These are phyloP conservation scores for Alternaria sp. DNA, from an alignment of 2,329 filamentous ascomycete genomes.

Conservation along the genomic window DNA sequence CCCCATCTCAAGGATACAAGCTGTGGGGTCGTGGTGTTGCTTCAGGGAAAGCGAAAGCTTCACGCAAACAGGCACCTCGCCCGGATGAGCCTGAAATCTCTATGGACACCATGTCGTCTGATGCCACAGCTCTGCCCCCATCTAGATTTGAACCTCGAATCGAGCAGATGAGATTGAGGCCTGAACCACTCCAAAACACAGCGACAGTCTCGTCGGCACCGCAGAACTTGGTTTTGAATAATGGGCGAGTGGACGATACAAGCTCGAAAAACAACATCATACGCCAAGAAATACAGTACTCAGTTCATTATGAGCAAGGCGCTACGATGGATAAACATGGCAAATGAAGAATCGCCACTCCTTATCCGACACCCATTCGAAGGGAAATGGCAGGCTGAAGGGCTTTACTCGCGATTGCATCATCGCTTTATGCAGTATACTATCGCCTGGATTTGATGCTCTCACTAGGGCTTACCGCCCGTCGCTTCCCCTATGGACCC, in stretches of 20 bases:
- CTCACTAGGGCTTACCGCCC: background rate
- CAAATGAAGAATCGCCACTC: background rate
- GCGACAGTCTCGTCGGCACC: background rate
- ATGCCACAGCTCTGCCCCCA: background rate
- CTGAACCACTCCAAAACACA: background rate
- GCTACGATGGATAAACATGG: background rate
- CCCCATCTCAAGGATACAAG: slow-evolving; percentile 9
- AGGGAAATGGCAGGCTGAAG: background rate
- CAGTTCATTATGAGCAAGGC: background rate
- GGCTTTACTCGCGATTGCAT: background rate
- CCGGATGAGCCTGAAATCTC: background rate
- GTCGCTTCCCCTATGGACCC: background rate
- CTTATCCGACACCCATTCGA: background rate
- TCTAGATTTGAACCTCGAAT: background rate
- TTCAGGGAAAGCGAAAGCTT: background rate
- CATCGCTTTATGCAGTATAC: background rate
- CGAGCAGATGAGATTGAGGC: background rate
- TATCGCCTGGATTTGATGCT: background rate
- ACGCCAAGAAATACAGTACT: background rate
- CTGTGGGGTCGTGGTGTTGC: slow-evolving; percentile 9
- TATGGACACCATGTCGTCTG: background rate
- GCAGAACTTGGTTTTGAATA: background rate
- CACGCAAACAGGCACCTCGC: background rate
- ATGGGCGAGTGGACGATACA: no score
- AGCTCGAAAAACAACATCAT: background rate